Conservation (phyloP, 148 eudicot species). For the Vaccinium myrtillus region DNA sequence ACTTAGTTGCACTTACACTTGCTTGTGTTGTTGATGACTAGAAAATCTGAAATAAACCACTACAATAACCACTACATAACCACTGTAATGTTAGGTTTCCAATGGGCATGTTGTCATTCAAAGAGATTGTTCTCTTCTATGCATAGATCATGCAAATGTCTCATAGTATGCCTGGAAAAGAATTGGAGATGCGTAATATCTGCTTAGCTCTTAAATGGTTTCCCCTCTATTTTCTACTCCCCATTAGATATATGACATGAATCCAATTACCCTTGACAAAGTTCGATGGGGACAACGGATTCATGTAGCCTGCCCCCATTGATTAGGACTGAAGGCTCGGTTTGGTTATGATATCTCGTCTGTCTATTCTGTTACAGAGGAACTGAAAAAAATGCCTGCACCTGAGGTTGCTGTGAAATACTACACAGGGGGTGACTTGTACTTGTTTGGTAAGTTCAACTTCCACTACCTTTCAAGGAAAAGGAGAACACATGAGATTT, state of each 20-base stretch:
- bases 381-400: slow-evolving; percentile 72
- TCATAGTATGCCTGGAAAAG: not conserved
- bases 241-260: not conserved
- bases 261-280: not conserved
- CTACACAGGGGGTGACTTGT: slow-evolving; percentile 86
- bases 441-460: slow-evolving; percentile 79
- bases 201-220: not conserved
- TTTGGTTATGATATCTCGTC: not conserved
- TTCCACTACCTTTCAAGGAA: not conserved
- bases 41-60: not conserved
- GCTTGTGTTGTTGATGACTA: not conserved
- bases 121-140: not conserved
- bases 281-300: not conserved
- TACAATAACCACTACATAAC: not conserved
- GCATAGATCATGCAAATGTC: not conserved
- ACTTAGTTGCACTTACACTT: not conserved
- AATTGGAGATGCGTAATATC: not conserved
- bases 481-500: not conserved
- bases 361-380: slow-evolving; percentile 39
- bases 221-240: not conserved
- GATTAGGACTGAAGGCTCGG: not conserved
- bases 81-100: not conserved
- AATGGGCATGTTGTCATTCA: not conserved
- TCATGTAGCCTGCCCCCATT: not conserved
- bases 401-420: slow-evolving; percentile 84